Conservation (phyloP, 768 basidiomycete genomes). For the Boletellus ananas region DNA sequence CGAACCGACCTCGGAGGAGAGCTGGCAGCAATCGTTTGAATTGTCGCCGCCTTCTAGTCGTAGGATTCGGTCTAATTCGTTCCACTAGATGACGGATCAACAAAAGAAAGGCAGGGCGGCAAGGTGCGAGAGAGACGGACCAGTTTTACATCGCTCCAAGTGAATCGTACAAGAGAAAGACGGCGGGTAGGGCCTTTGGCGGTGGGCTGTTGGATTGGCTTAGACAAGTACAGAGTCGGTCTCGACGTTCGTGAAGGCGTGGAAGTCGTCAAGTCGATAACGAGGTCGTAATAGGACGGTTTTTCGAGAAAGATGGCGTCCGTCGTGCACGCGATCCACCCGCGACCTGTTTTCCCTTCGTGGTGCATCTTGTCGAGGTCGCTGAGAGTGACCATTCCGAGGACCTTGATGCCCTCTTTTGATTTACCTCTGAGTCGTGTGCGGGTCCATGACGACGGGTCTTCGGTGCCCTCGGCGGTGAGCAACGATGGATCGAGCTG, state of each 20-base stretch:
- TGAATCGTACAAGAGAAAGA: slow-evolving; percentile 63
- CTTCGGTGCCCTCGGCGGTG: slow-evolving; percentile 20
- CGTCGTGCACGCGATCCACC: slow-evolving; percentile 87
- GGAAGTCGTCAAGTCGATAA: slow-evolving; percentile 74
- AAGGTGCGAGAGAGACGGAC: slow-evolving; percentile 35
- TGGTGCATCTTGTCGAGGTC: slow-evolving; percentile 61
- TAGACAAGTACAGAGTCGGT: slow-evolving; percentile 64
- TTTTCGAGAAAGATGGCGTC: slow-evolving; percentile 84
- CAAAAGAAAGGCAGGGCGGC: not conserved
- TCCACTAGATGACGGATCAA: slow-evolving; percentile 50
- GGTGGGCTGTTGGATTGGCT: slow-evolving; percentile 37
- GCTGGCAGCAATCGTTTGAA: slow-evolving; percentile 34
- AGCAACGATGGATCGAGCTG: slow-evolving; percentile 27
- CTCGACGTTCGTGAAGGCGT: slow-evolving; percentile 57
- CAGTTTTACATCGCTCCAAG: slow-evolving; percentile 80
- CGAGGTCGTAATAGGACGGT: slow-evolving; percentile 71
- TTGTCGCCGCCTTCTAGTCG: slow-evolving; percentile 42
- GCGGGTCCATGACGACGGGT: slow-evolving; percentile 29
- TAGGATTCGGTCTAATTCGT: slow-evolving; percentile 68
- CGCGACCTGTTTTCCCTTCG: slow-evolving; percentile 56
- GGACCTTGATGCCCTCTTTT: slow-evolving; percentile 56
- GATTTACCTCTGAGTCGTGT: slow-evolving; percentile 38
- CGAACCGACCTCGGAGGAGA: slow-evolving; percentile 23
- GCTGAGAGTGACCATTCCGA: slow-evolving; percentile 77
- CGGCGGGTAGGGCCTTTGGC: slow-evolving; percentile 46